Conservation (phyloP, 495 filamentous ascomycete species). For the Penicillium diatomitis region DNA sequence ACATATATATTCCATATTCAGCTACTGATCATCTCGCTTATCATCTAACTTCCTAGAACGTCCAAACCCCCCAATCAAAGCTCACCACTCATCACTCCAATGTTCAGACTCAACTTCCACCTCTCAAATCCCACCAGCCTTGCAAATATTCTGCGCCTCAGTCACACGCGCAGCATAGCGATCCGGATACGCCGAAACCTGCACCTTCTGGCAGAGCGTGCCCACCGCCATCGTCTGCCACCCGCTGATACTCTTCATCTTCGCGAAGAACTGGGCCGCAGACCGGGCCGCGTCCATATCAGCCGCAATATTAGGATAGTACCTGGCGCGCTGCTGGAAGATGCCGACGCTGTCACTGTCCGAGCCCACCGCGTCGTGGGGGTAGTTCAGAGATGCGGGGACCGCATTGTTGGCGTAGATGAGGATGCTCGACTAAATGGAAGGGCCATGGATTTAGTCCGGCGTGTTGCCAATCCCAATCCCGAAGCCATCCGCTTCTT, state of each 20-base stretch:
- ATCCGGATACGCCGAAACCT: conserved; percentile 10
- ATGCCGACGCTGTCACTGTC: conserved; percentile 14
- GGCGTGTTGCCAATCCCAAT: too few relatives aligned
- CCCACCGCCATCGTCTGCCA: conserved; percentile 13
- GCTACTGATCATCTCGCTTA: too few relatives aligned
- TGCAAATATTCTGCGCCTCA: conserved; percentile 13
- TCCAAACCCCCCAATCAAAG: too few relatives aligned
- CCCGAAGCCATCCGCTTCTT: background rate
- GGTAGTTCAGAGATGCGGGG: conserved; percentile 10
- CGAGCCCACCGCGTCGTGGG: conserved; percentile 7
- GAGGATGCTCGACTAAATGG: conserved; percentile 4
- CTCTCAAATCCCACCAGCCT: conserved; percentile 10
- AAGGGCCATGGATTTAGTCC: background rate
- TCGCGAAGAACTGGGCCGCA: conserved; percentile 10
- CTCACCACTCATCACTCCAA: too few relatives aligned
- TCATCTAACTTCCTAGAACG: too few relatives aligned
- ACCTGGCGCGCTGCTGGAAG: conserved; percentile 13
- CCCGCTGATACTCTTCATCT: conserved; percentile 7
- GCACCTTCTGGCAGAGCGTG: conserved; percentile 12
- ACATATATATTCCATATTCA: too few relatives aligned
- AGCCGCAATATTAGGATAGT: conserved; percentile 11
- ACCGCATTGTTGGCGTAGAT: conserved; percentile 10
- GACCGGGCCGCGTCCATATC: conserved; percentile 12
- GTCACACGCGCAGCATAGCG: conserved; percentile 8
- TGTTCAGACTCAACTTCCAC: too few relatives aligned